Base-by-base conservation (phyloP, 1,284 basidiomycete species). In the Sporisorium reilianum region DNA sequence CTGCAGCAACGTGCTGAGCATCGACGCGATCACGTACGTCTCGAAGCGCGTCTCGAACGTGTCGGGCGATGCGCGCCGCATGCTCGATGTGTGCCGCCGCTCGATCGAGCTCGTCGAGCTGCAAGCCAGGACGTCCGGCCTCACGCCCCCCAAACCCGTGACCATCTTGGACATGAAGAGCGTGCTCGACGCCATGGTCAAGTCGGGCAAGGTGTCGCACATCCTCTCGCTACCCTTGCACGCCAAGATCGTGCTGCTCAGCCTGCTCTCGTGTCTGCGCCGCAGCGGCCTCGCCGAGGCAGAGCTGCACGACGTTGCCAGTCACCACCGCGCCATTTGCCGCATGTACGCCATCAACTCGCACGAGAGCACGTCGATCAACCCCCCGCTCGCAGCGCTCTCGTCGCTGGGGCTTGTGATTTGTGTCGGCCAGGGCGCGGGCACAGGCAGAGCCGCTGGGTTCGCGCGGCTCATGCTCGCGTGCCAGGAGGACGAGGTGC, bases 41-140 rank as follows among this genome's bases (percentile, higher is more conserved):
- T 91, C 95, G 0, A 94, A 93, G 87, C 94, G 92, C 80, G 93
- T 98, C 56, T 92, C 94, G 18, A 91, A 91, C 26, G 93, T 97
- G 64, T 95, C 93, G 64, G 97, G 97, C 20, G 97, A 99, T 85
- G 97, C 97, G 0, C 88, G 97, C 48, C 88, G 95, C 34, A 93
- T 96, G 34, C 87, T 99, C 60, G 97, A 99, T 84, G 92, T 97
- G 28, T 97, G 95, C 86, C 88, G 94, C 5, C 75, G 70, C 9
- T 72, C 75, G 0, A 75, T 83, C 48, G 82, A 84, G 58, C 55
- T 66, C 7, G 81, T 81, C 1, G 70, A 81, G 22, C 53, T 64
- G 28, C 56, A 63, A 48, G 44, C 59, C 48, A 55, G 88, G 88
- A 54, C 44, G 14, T 10, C 22, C 18, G 10, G 40, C 0, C 5